Evolutionary conservation across 2,329 filamentous ascomycete genomes (phyloP), one percentile per base, ranked within the genome.

Genomic region (Parastagonospora nodorum): DNA sequence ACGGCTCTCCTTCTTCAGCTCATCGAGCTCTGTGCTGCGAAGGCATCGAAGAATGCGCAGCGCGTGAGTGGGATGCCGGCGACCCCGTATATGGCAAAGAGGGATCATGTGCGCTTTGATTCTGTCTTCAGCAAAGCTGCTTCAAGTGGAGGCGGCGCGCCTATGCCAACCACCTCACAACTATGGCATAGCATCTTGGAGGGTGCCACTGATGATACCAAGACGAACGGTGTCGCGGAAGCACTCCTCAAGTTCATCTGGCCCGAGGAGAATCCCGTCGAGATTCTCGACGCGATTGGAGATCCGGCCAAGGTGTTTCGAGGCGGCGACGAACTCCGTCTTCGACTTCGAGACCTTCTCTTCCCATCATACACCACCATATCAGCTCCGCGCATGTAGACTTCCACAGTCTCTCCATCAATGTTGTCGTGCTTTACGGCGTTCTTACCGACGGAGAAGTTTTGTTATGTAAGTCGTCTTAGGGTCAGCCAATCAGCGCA

Each of bases 181-280:
- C 39, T 66, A 1, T 68, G 58, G 64, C 36, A 58, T 2, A 47
- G 39, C 11, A 49, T 67, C 12, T 37, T 61, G 5, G 49, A 55
- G 19, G 64, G 55, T 4, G 38, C 53, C 5, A 50, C 43, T 4
- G 53, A 64, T 19, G 19, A 35, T 12, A 33, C 49, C 11, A 55
- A 50, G 45, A 63, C 48, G 0, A 30, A 33, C 1, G n/a, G 16
- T 1, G 45, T 59, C 12, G 52, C 60, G 2, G 48, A 63, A 41
- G 37, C 29, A 11, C 47, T 65, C 3, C 24, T 66, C 14, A 9
- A 16, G 15, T 42, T 54, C 6, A 29, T 56, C 1, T 57, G 48
- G 48, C 48, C 45, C 11, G 58, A 50, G 2, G 43, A 58, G 14
- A 39, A 66, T 35, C 51, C 51, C 28, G n/a, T 31, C 28, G 40